Percentiles rank a stretch among this genome's conserved stretches.
phyloP scores from a whole-genome alignment of 2,329 filamentous ascomycete genomes.

The Oidium heveae region DNA sequence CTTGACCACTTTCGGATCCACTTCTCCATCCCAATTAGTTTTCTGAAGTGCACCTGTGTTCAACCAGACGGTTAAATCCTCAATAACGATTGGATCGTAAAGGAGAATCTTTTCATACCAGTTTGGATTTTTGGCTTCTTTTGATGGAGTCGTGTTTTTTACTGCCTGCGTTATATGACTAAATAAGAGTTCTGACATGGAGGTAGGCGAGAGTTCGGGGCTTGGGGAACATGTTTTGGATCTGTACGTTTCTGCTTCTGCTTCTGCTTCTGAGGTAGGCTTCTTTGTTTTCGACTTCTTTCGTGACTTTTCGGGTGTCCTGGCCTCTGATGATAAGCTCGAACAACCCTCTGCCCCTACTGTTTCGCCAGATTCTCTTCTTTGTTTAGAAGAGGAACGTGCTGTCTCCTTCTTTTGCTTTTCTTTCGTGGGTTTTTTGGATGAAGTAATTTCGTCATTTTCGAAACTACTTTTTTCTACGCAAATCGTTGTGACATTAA shows the following conservation, averaged over 20 bases:
- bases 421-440: not conserved
- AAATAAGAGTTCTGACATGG: slow-evolving; percentile 17
- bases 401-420: not conserved
- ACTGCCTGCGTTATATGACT: slow-evolving; percentile 29
- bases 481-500: not conserved
- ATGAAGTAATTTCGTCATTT: slow-evolving; percentile 1
- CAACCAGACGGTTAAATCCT: slow-evolving; percentile 64
- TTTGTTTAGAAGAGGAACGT: not conserved
- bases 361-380: not conserved
- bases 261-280: not conserved
- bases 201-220: not conserved
- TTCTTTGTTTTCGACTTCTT: not conserved
- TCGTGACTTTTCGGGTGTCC: not conserved
- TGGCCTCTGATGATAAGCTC: not conserved
- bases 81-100: slow-evolving; percentile 73
- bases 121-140: slow-evolving; percentile 27
- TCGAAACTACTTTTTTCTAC: slow-evolving; percentile 10
- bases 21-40: slow-evolving; percentile 39
- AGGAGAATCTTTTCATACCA: slow-evolving; percentile 89
- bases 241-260: not conserved
- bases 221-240: not conserved
- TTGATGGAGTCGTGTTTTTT: slow-evolving; percentile 23
- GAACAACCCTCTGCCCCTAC: not conserved
- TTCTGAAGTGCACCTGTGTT: slow-evolving; percentile 42
- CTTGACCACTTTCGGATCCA: slow-evolving; percentile 42